A percentile compares a stretch with the other conserved stretches of the same genome.
These are phyloP conservation scores for Lithospermum erythrorhizon DNA, from an alignment of 257 asterid species.

Conservation along the genomic window DNA sequence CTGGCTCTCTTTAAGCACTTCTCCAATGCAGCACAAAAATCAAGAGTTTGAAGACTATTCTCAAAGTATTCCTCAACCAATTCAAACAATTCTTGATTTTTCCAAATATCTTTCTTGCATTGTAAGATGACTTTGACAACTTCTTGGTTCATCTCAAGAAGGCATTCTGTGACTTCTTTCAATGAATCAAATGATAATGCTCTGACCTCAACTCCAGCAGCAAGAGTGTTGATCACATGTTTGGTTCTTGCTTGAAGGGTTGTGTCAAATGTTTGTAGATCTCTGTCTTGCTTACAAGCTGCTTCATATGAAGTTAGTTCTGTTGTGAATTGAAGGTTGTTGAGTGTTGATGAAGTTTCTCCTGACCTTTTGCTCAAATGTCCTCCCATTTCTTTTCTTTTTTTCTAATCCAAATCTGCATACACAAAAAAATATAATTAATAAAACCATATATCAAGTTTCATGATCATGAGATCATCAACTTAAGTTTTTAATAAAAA, in stretches of 20 bases:
- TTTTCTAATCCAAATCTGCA: conserved; percentile 10
- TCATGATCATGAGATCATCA: background rate
- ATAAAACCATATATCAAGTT: conserved; percentile 3
- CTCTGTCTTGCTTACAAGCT: conserved; percentile 61
- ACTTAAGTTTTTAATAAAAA: background rate
- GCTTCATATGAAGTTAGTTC: conserved; percentile 67
- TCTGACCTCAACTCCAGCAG: conserved; percentile 77
- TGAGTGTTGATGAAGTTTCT: conserved; percentile 46
- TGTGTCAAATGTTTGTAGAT: conserved; percentile 56
- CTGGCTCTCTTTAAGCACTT: conserved; percentile 60
- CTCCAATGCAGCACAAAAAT: conserved; percentile 63
- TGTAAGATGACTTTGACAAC: conserved; percentile 84
- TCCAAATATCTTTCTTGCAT: conserved; percentile 93
- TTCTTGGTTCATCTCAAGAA: conserved; percentile 77
- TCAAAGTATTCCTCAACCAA: conserved; percentile 81
- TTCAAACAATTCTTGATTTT: conserved; percentile 63
- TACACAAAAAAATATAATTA: conserved; percentile 2
- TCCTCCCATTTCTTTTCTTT: conserved; percentile 60
- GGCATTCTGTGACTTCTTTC: conserved; percentile 68
- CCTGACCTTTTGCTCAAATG: conserved; percentile 72
- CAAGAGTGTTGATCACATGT: conserved; percentile 53
- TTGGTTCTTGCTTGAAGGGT: conserved; percentile 57
- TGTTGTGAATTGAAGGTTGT: conserved; percentile 36
- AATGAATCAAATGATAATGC: conserved; percentile 80
- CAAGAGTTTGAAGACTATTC: conserved; percentile 65